Base-by-base conservation (phyloP, 371 early-diverging fungal genomes). In the Rhizopus sp. region DNA sequence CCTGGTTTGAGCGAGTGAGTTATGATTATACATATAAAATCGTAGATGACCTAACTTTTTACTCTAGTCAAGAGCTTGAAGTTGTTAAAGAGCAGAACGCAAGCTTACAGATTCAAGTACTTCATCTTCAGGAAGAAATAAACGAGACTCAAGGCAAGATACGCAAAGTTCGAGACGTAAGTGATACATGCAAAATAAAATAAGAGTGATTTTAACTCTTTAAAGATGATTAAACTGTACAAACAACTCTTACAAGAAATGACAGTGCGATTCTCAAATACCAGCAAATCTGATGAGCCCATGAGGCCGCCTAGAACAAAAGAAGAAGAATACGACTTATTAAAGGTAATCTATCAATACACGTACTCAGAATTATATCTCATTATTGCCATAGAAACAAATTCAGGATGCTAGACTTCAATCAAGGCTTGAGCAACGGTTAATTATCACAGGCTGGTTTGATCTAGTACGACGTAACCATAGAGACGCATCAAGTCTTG, bases 361-460 rank as follows among this genome's bases (percentile, higher is more conserved):
- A n/a, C 54, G 50, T 52, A 50, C 50, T 10, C 49, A 52, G 23
- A 50, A 4, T 60, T 66, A 23, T 23, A 23, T 50, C 62, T 60
- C 39, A 58, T 61, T 35, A 46, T 63, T 45, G 46, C 49, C 53
- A 56, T 77, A 92, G 80, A 82, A 86, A 65, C 82, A 89, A 71
- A 73, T 80, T 34, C 79, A 84, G 16, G 88, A 89, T 68, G 75
- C 86, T 33, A 84, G 75, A 49, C 79, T 63, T 23, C 82, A 71
- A 76, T 83, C 70, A 59, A 85, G 70, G 48, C 78, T 88, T 45
- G 95, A 94, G 57, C 87, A 88, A 61, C 75, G 72, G 46, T 66
- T 91, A 53, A 85, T 94, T 57, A 72, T 88, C 31, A 84, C 89
- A 2, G 90, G 92, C 12, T 92, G 90, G 91, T 82, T 88, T 62